A percentile compares a stretch with the other conserved stretches of the same genome.
Evolutionary conservation across 1,284 basidiomycete genomes (phyloP).

Genomic region (Blastosporella zonata): DNA sequence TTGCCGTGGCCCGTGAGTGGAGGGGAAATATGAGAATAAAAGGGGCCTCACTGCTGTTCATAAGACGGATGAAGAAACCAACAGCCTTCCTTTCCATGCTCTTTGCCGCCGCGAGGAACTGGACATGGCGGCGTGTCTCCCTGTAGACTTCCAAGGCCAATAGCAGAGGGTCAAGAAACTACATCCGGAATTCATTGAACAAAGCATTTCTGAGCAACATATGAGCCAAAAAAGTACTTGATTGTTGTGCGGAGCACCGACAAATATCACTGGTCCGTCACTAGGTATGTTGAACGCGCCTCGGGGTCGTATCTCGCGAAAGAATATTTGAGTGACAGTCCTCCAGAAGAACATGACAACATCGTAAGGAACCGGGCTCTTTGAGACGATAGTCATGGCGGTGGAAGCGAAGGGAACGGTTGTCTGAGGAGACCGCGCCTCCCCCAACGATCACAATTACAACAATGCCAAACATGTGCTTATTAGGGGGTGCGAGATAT

Average conservation of each 20-base stretch:
- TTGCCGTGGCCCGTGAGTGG: background rate
- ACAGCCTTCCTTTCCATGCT: constrained; percentile 82
- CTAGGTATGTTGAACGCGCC: constrained; percentile 94
- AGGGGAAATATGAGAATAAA: background rate
- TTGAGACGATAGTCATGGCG: constrained; percentile 17
- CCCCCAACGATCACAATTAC: constrained; percentile 5
- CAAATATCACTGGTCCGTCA: constrained; percentile 94
- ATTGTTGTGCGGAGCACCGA: constrained; percentile 95
- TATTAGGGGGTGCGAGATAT: background rate
- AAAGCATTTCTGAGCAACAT: constrained; percentile 1
- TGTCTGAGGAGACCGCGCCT: background rate
- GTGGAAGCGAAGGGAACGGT: constrained; percentile 1
- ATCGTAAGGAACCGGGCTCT: constrained; percentile 49
- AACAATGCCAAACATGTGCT: constrained; percentile 17
- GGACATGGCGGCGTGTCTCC: constrained; percentile 82
- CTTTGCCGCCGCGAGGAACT: constrained; percentile 92
- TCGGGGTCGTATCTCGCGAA: constrained; percentile 93
- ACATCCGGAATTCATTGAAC: constrained; percentile 16
- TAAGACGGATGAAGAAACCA: constrained; percentile 81
- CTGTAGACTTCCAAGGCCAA: constrained; percentile 86
- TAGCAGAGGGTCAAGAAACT: constrained; percentile 96
- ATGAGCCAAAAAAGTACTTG: constrained; percentile 51
- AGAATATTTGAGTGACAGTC: constrained; percentile 92
- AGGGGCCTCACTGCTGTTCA: constrained; percentile 82
- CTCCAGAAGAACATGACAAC: constrained; percentile 75